phyloP scores from a whole-genome alignment of 139 green algal species.

The Closterium sp. region DNA sequence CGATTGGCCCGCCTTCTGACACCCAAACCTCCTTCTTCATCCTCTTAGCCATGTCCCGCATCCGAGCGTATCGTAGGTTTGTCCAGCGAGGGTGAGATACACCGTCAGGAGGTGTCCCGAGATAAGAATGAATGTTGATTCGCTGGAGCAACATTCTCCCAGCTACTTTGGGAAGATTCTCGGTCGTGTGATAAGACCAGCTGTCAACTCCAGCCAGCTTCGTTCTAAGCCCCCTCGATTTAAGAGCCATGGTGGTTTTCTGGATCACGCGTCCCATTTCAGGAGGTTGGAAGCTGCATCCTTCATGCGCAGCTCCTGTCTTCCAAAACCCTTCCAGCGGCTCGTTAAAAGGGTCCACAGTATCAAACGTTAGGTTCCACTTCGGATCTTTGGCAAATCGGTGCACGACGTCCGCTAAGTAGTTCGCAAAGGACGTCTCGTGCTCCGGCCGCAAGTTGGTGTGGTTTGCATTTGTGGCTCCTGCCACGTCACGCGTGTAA shows the following conservation, averaged over 20 bases:
- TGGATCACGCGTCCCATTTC: constrained; percentile 36
- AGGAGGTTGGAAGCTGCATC: constrained; percentile 42
- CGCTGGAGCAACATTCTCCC: not conserved
- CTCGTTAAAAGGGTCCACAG: constrained; percentile 56
- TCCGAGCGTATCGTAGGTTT: not conserved
- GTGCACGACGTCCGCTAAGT: constrained; percentile 42
- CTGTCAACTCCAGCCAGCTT: not conserved
- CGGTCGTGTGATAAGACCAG: not conserved
- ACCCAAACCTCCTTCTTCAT: constrained; percentile 47
- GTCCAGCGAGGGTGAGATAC: not conserved
- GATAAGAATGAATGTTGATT: not conserved
- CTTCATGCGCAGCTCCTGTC: constrained; percentile 49
- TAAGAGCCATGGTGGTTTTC: constrained; percentile 4
- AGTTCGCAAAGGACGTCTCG: constrained; percentile 45
- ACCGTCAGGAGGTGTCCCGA: not conserved
- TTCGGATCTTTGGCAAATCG: constrained; percentile 24
- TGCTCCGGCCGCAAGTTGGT: constrained; percentile 42
- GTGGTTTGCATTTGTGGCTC: not conserved
- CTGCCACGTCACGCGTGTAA: constrained; percentile 22
- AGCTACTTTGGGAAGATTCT: not conserved
- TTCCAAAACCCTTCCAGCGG: constrained; percentile 39
- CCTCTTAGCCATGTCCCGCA: constrained; percentile 14
- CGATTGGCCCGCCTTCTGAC: constrained; percentile 44
- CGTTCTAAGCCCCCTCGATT: constrained; percentile 5
- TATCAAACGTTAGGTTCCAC: constrained; percentile 30